Evolutionary conservation across 2,329 filamentous ascomycete genomes (phyloP), one percentile per base, ranked within the genome.

Genomic region (Aureobasidium sp.): DNA sequence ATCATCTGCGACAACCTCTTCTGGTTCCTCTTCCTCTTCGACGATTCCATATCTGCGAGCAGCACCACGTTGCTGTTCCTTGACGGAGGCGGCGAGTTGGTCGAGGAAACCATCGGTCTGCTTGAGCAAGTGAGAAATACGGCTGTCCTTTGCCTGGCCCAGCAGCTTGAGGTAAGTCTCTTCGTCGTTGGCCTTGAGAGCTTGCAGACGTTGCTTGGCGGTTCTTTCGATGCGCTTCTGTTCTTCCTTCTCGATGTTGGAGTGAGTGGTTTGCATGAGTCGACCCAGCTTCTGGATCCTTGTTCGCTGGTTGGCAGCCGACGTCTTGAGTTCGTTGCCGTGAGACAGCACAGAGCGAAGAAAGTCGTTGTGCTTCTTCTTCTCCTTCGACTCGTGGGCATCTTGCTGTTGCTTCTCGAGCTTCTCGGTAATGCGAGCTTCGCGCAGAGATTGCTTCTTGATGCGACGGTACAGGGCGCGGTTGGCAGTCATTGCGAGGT

Each of bases 331-430:
- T 67, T 96, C 91, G 53, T 84, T 82, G 62, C 89, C 86, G 74
- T 97, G 93, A 66, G 86, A 87, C 67, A 90, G 83, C 58, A 99
- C 91, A 39, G 92, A 89, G 65, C 90, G 86, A 63, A 99, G 82
- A 75, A 96, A 96, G 73, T 97, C 93, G 64, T 83, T 85, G 71
- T 97, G 93, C 78, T 95, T 96, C 85, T 96, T 94, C 86, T 96
- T 96, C 78, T 99, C 94, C 65, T 95, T 90, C 66, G 89, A 90
- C 78, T 97, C 93, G 63, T 94, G 89, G 45, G 92, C 93, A 74
- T 97, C 93, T 62, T 94, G 90, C 74, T 99, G 94, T 74, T 99
- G 92, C 78, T 97, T 97, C 83, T 99, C 94, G 2, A 99, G 85
- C 76, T 97, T 99, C 83, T 99, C 94, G 0, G 94, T 99, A 67